Percentiles rank a stretch among this genome's conserved stretches.
These are phyloP conservation scores for Oryza punctata DNA, from an alignment of 176 grass and related monocot species.

Conservation along the genomic window DNA sequence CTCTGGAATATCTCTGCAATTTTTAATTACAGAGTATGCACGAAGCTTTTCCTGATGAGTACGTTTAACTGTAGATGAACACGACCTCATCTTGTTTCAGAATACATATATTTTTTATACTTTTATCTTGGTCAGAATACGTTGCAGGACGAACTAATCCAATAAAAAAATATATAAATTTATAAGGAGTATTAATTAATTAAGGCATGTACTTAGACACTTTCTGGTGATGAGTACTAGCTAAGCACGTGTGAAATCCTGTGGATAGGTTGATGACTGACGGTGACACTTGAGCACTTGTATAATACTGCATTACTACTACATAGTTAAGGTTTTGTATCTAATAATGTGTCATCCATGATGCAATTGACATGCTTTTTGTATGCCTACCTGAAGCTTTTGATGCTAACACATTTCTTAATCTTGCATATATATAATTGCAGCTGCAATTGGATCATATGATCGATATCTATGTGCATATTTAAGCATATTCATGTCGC, in stretches of 20 bases:
- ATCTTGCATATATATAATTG: background rate
- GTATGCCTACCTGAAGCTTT: constrained; percentile 1
- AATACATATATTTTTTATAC: background rate
- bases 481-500: background rate
- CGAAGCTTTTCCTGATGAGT: background rate
- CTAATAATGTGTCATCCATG: constrained; percentile 24
- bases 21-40: background rate
- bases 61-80: background rate
- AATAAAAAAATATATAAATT: background rate
- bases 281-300: constrained; percentile 12
- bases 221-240: background rate
- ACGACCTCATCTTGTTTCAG: background rate
- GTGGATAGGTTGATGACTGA: constrained; percentile 33
- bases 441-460: background rate
- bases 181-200: background rate
- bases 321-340: background rate
- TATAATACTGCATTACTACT: background rate
- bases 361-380: constrained; percentile 40
- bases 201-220: background rate
- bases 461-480: background rate
- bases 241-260: constrained; percentile 21
- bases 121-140: background rate
- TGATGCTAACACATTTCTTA: background rate
- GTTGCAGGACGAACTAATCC: background rate
- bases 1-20: background rate